Evolutionary conservation across 371 early-diverging fungal genomes (phyloP).

Genomic region (Chytridiales sp.): DNA sequence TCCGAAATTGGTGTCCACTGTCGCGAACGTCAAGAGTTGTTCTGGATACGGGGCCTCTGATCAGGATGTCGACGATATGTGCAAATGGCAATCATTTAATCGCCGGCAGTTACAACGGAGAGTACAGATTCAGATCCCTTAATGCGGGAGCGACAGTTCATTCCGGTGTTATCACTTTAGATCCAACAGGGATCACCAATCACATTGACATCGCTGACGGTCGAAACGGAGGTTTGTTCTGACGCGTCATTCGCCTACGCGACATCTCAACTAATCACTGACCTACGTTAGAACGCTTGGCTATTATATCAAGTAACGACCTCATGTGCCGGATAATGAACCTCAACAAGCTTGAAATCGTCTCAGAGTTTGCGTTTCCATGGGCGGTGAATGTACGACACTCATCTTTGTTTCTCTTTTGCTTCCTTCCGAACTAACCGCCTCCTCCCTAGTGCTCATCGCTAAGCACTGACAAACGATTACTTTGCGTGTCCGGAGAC

Average conservation of each 20-base stretch:
- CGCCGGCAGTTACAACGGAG: conserved; percentile 60
- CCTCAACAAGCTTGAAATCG: conserved; percentile 41
- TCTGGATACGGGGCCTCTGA: conserved; percentile 45
- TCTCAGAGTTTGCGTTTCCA: conserved; percentile 42
- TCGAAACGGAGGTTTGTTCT: conserved; percentile 37
- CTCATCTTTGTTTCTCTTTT: background rate
- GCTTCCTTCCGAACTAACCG: background rate
- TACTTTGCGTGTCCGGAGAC: conserved; percentile 80
- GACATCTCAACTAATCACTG: no score
- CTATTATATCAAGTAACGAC: conserved; percentile 67
- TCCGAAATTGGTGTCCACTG: conserved; percentile 69
- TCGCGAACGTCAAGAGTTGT: conserved; percentile 46
- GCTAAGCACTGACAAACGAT: conserved; percentile 58
- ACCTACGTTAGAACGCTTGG: conserved; percentile 15
- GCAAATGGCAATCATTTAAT: conserved; percentile 47
- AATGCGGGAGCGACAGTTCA: conserved; percentile 26
- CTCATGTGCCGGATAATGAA: conserved; percentile 54
- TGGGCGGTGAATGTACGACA: conserved; percentile 70
- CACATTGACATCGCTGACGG: conserved; percentile 54
- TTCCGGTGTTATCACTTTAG: conserved; percentile 39
- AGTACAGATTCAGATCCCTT: conserved; percentile 37
- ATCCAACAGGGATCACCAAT: conserved; percentile 61
- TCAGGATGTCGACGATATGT: conserved; percentile 36
- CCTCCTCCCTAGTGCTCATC: conserved; percentile 59
- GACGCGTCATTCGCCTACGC: conserved; percentile 1